A percentile compares a stretch with the other conserved stretches of the same genome.
Conservation (phyloP, 2,329 filamentous ascomycete species). For the Cercospora zeina region DNA sequence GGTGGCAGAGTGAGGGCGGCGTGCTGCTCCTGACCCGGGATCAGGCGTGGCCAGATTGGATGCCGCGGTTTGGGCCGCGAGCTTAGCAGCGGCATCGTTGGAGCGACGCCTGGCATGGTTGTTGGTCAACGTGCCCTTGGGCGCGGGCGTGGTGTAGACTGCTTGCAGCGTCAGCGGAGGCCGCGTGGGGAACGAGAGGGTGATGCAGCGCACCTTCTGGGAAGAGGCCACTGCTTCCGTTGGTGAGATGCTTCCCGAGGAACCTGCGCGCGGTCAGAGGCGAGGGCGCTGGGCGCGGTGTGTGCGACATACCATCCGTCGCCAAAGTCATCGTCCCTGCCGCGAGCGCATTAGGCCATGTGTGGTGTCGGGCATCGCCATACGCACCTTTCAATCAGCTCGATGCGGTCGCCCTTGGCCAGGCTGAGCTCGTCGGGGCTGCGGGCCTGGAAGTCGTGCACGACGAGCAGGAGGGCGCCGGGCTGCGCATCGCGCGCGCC, state of each 20-base stretch:
- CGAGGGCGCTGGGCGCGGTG: neutral
- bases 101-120: conserved; percentile 22
- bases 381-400: conserved; percentile 68
- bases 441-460: conserved; percentile 86
- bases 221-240: conserved; percentile 74
- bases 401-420: conserved; percentile 78
- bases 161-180: conserved; percentile 29
- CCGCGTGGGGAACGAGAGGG: neutral
- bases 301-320: conserved; percentile 56
- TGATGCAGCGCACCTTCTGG: conserved; percentile 65
- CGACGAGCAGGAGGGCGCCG: conserved; percentile 59
- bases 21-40: conserved; percentile 14
- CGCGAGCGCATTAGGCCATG: conserved; percentile 9
- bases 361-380: neutral
- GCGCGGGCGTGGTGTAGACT: conserved; percentile 45
- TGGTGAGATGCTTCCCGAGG: conserved; percentile 70
- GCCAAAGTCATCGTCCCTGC: conserved; percentile 75
- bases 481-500: conserved; percentile 35
- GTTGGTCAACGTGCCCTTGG: conserved; percentile 38
- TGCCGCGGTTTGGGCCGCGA: conserved; percentile 25
- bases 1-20: conserved; percentile 14
- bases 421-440: conserved; percentile 92
- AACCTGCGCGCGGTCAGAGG: conserved; percentile 55
- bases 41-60: conserved; percentile 21
- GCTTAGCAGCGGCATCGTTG: conserved; percentile 22